Evolutionary conservation across 2,329 filamentous ascomycete species (phyloP).

Genomic region (Penicillium sp.): DNA sequence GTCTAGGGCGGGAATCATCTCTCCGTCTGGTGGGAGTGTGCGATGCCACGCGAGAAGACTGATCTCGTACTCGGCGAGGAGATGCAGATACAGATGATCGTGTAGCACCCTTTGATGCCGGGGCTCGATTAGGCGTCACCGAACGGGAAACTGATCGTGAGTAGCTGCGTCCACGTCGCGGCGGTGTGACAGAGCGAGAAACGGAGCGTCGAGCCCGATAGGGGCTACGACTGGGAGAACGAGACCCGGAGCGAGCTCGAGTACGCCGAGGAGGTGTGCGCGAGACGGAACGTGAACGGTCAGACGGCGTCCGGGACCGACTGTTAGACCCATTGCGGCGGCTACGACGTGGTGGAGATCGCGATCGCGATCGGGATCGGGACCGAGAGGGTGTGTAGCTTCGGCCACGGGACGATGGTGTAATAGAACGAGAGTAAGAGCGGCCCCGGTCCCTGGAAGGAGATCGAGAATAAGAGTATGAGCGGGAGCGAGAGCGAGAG

Average conservation of each 20-base stretch:
- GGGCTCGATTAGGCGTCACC: slow-evolving; percentile 19
- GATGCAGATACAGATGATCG: slow-evolving; percentile 33
- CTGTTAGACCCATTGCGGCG: slow-evolving; percentile 33
- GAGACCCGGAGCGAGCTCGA: slow-evolving; percentile 30
- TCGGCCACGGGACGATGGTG: slow-evolving; percentile 32
- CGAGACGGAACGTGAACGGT: slow-evolving; percentile 22
- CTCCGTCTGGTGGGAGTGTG: slow-evolving; percentile 21
- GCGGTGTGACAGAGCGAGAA: slow-evolving; percentile 37
- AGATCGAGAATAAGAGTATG: slow-evolving; percentile 39
- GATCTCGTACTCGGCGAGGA: slow-evolving; percentile 24
- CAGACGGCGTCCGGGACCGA: slow-evolving; percentile 30
- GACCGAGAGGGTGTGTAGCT: slow-evolving; percentile 39
- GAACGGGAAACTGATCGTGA: slow-evolving; percentile 36
- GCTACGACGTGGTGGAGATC: slow-evolving; percentile 35
- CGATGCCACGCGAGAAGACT: slow-evolving; percentile 27
- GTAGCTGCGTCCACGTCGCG: slow-evolving; percentile 29
- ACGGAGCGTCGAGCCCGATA: slow-evolving; percentile 27
- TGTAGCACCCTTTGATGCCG: slow-evolving; percentile 12
- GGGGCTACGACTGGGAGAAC: slow-evolving; percentile 23
- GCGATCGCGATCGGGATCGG: slow-evolving; percentile 37
- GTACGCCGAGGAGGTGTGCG: slow-evolving; percentile 29
- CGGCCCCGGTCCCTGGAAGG: slow-evolving; percentile 33
- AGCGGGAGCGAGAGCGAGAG: slow-evolving; percentile 46
- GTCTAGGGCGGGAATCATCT: slow-evolving; percentile 16
- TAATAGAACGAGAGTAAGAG: slow-evolving; percentile 34